Percentiles rank a stretch among this genome's conserved stretches.
Conservation (phyloP, 1,139 yeast genomes). For the Protomyces gravidus region DNA sequence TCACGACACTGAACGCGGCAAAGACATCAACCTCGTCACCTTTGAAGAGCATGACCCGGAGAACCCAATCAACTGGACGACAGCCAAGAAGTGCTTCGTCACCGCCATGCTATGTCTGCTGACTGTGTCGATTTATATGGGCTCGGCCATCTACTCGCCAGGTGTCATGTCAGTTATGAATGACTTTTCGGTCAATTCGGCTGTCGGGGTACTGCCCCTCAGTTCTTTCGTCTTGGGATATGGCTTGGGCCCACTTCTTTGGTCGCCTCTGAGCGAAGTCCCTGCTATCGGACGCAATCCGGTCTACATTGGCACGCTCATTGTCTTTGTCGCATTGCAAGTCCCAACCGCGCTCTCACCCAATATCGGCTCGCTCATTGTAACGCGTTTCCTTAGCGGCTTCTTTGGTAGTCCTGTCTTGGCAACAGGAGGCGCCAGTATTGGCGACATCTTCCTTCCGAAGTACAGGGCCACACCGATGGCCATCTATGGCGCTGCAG, state of each 20-base stretch:
- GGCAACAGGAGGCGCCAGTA: constrained; percentile 83
- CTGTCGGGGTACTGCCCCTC: constrained; percentile 66
- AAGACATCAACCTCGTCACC: constrained; percentile 35
- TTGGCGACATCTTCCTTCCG: constrained; percentile 67
- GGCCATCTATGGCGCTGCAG: constrained; percentile 48
- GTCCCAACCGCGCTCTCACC: constrained; percentile 57
- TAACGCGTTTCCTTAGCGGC: constrained; percentile 75
- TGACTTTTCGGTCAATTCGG: constrained; percentile 68
- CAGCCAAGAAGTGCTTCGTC: constrained; percentile 41
- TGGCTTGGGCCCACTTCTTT: constrained; percentile 60
- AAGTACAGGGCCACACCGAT: constrained; percentile 56
- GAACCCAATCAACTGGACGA: constrained; percentile 57
- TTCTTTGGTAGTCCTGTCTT: constrained; percentile 78
- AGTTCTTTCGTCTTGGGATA: constrained; percentile 63
- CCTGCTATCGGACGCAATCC: constrained; percentile 56
- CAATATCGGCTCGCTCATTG: constrained; percentile 50
- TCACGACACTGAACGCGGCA: constrained; percentile 21
- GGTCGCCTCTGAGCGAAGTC: constrained; percentile 65
- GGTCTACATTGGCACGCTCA: constrained; percentile 49
- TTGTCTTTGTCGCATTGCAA: constrained; percentile 51
- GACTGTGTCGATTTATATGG: constrained; percentile 39
- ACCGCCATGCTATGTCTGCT: constrained; percentile 25
- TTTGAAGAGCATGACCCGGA: constrained; percentile 58
- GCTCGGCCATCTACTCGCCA: constrained; percentile 58
- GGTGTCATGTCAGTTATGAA: constrained; percentile 48